Percentiles rank a stretch among this genome's conserved stretches.
Conservation (phyloP, 169 alveolate species). For the Miamiensis avidus region DNA sequence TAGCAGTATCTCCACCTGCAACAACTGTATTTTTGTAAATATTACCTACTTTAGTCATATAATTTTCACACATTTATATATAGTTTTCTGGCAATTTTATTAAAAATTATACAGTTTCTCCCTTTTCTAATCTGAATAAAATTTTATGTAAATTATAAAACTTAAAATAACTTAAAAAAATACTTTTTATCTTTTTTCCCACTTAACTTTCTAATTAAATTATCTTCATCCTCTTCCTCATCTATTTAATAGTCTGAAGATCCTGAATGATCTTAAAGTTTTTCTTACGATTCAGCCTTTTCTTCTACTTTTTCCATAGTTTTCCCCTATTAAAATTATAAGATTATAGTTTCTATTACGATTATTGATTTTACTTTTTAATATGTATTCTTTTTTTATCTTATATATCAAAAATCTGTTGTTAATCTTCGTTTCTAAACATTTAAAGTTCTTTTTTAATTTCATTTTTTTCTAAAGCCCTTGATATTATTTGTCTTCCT, state of each 20-base stretch:
- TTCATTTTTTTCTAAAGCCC: background rate
- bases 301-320: background rate
- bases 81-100: background rate
- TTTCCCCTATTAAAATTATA: background rate
- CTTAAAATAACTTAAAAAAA: no score
- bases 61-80: background rate
- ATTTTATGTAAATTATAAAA: no score
- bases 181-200: background rate
- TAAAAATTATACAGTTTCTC: background rate
- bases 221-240: background rate
- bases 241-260: background rate
- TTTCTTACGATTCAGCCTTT: background rate
- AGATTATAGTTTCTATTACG: background rate
- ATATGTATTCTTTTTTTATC: no score
- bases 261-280: background rate
- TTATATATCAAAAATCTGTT: no score
- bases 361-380: no score
- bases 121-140: background rate
- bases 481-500: no score
- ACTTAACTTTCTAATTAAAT: background rate
- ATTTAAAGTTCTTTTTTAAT: background rate
- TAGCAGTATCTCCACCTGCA: background rate
- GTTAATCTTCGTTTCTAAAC: background rate
- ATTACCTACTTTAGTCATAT: background rate
- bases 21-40: no score